These are phyloP conservation scores for Colletotrichum sp. DNA, from an alignment of 2,329 filamentous ascomycete genomes.

Conservation along the genomic window DNA sequence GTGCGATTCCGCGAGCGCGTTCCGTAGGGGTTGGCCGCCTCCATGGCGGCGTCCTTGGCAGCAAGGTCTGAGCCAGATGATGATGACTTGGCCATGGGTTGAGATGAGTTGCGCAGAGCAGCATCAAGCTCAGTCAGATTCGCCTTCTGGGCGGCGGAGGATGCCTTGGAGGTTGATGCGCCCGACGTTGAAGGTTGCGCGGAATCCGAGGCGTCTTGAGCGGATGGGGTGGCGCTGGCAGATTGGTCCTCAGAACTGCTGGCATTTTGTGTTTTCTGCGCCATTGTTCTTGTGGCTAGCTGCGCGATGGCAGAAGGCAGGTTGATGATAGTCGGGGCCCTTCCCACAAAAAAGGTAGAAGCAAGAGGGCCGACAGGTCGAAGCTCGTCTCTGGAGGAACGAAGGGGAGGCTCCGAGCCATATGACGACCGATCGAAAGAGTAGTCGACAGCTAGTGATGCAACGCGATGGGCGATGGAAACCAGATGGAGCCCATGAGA, in stretches of 20 bases:
- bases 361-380: conserved; percentile 21
- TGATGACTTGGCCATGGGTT: conserved; percentile 54
- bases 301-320: conserved; percentile 3
- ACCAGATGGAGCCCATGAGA: conserved; percentile 14
- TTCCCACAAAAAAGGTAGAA: conserved; percentile 16
- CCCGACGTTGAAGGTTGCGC: conserved; percentile 10
- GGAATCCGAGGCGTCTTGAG: conserved; percentile 21
- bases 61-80: conserved; percentile 49
- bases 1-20: conserved; percentile 92
- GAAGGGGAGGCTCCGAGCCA: conserved; percentile 12
- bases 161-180: conserved; percentile 13
- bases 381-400: conserved; percentile 9
- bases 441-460: neutral
- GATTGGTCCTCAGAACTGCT: conserved; percentile 22
- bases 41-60: conserved; percentile 53
- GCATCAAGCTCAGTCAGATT: conserved; percentile 38
- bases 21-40: conserved; percentile 76
- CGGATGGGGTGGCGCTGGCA: conserved; percentile 21
- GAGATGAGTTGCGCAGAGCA: conserved; percentile 36
- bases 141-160: conserved; percentile 26
- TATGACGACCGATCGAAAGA: neutral
- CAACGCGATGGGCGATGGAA: neutral
- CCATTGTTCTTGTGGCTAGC: conserved; percentile 17
- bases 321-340: conserved; percentile 12
- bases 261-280: conserved; percentile 19